These are phyloP conservation scores for Thymus quinquecostatus DNA, from an alignment of 257 asterid genomes.

Conservation along the genomic window DNA sequence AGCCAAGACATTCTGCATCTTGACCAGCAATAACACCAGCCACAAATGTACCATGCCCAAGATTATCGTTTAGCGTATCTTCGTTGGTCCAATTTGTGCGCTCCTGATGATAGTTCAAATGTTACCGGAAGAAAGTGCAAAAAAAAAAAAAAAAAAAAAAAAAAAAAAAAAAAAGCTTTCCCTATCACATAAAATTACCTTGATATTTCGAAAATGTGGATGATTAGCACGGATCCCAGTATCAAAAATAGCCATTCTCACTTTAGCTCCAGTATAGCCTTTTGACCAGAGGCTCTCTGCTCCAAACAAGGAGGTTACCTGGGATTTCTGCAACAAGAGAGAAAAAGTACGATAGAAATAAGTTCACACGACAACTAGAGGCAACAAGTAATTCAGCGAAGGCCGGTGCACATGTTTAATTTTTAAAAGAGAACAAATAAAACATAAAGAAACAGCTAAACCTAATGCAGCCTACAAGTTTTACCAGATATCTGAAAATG, in stretches of 20 bases:
- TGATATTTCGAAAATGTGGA: constrained; percentile 97
- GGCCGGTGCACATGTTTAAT: neutral
- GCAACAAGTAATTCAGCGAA: neutral
- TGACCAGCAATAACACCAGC: constrained; percentile 99
- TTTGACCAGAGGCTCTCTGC: constrained; percentile 94
- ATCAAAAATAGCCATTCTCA: constrained; percentile 97
- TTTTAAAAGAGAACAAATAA: neutral
- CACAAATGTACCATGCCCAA: constrained; percentile 99
- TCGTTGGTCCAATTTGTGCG: constrained; percentile 99
- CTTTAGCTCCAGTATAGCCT: constrained; percentile 94
- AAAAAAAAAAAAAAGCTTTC: constrained; percentile 6
- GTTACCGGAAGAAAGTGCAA: neutral
- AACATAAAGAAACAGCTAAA: constrained; percentile 13
- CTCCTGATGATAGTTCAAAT: constrained; percentile 55
- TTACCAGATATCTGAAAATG: neutral
- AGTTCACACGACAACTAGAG: constrained; percentile 21
- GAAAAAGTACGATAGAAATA: constrained; percentile 26
- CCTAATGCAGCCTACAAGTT: neutral
- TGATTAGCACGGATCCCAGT: constrained; percentile 92
- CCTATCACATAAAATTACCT: constrained; percentile 51
- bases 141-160: constrained; percentile 10
- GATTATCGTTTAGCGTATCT: constrained; percentile 94
- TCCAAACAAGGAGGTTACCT: constrained; percentile 95
- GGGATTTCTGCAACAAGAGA: constrained; percentile 74
- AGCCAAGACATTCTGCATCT: constrained; percentile 95